A percentile compares a stretch with the other conserved stretches of the same genome.
phyloP scores from a whole-genome alignment of 768 basidiomycete genomes.

The Lactifluus volemus region DNA sequence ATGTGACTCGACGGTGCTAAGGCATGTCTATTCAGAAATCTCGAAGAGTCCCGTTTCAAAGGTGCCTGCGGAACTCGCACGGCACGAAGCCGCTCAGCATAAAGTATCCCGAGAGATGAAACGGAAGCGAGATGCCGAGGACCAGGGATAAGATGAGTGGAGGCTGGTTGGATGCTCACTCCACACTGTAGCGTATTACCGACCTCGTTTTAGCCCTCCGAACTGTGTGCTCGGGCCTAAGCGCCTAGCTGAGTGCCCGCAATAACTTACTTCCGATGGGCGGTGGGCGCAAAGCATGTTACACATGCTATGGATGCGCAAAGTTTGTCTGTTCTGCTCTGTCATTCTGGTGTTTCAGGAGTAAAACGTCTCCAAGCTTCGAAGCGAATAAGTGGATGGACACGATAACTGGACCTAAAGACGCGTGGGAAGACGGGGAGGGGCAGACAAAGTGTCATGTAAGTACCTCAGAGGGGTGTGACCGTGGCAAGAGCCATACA shows the following conservation, averaged over 20 bases:
- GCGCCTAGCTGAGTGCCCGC: neutral
- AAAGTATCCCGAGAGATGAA: conserved; percentile 93
- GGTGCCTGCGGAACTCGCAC: conserved; percentile 78
- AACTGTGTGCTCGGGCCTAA: neutral
- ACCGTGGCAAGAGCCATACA: no score
- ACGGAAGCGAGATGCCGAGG: conserved; percentile 80
- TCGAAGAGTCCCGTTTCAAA: conserved; percentile 91
- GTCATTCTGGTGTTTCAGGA: neutral
- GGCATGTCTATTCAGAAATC: conserved; percentile 51
- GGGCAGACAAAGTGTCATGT: no score
- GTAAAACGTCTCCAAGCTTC: neutral
- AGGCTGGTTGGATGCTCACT: neutral
- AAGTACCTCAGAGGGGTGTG: no score
- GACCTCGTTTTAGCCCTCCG: no score
- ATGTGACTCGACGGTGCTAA: neutral
- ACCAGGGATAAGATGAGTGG: conserved; percentile 29
- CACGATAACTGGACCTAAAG: neutral
- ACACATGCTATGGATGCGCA: neutral
- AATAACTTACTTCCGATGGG: neutral
- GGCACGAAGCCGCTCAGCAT: conserved; percentile 88
- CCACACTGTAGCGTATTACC: neutral
- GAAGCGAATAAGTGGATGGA: neutral
- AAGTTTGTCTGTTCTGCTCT: neutral
- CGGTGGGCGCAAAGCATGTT: neutral
- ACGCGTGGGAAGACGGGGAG: no score